Evolutionary conservation across 768 basidiomycete genomes (phyloP), one percentile per base, ranked within the genome.

Genomic region (Rhodosporidiobolus odoratus): DNA sequence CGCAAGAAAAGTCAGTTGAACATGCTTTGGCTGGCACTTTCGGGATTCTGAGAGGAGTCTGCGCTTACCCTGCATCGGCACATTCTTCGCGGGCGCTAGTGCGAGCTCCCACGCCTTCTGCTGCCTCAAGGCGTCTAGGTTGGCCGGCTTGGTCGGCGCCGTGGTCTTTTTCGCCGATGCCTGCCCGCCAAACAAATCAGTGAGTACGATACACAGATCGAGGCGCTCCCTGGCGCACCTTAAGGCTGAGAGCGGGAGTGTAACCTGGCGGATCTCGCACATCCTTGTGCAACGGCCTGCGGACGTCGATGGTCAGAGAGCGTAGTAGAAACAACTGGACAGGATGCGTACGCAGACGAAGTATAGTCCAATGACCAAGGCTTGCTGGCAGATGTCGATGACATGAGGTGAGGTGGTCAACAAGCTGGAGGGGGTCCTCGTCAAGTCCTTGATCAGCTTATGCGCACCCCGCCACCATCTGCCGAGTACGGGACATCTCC

Each of bases 11-110:
- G 38, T 37, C 34, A 34, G 32, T 34, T 10, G 30, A 52, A 25
- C 47, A 45, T 38, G 10, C 23, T 25, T 56, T 30, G 15, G 15
- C n/a, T 5, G 12, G 57, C 45, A 45, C 12, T 2, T 27, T 13
- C 19, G 43, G 21, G 8, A 40, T 12, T 19, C 43, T 5, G 43
- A 3, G 32, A n/a, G 4, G 52, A 53, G 30, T 34, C 7, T 7
- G 3, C n/a, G 25, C 65, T n/a, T 8, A 65, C 72, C 76, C 43
- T 77, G 77, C 77, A 78, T 78, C 13, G 77, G 77, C 0, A 78
- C 74, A 21, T 63, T 64, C 71, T 78, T 78, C 6, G 76, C 77
- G 0, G 77, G 77, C 25, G 72, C 75, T 16, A 73, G 50, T 9
- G 76, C 77, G 7, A 78, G 50, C 32, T 78, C 76, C 70, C 77